Evolutionary conservation across 768 basidiomycete genomes (phyloP).

Genomic region (Terana coerulea): DNA sequence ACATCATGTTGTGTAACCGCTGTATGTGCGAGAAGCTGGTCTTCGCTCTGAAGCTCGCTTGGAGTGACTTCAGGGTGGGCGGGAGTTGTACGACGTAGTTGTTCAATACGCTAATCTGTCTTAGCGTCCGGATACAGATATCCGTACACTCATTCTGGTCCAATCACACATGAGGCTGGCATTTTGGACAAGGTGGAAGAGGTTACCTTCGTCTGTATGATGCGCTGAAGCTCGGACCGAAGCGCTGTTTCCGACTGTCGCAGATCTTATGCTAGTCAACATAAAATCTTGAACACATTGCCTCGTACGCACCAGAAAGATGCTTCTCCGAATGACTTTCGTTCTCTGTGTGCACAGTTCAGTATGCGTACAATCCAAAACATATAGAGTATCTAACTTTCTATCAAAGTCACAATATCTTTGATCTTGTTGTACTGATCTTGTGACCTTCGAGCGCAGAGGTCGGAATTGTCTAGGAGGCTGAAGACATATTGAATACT

Average conservation of each 20-base stretch:
- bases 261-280: slow-evolving; percentile 43
- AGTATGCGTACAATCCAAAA: slow-evolving; percentile 6
- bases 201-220: slow-evolving; percentile 42
- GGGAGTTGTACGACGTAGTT: slow-evolving; percentile 77
- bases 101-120: slow-evolving; percentile 77
- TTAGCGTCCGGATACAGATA: slow-evolving; percentile 61
- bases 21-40: slow-evolving; percentile 90
- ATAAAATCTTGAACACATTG: not conserved
- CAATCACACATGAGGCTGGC: not conserved
- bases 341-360: not conserved
- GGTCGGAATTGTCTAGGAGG: slow-evolving; percentile 56
- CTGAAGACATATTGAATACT: slow-evolving; percentile 31
- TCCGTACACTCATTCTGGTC: slow-evolving; percentile 68
- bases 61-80: slow-evolving; percentile 55
- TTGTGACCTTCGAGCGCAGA: slow-evolving; percentile 50
- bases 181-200: not conserved
- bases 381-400: slow-evolving; percentile 34
- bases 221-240: slow-evolving; percentile 55
- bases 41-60: slow-evolving; percentile 66
- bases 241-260: slow-evolving; percentile 58
- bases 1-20: slow-evolving; percentile 83
- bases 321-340: slow-evolving; percentile 34
- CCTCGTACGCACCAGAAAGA: slow-evolving; percentile 20
- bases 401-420: slow-evolving; percentile 45
- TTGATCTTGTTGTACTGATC: slow-evolving; percentile 56